Evolutionary conservation across 805 yeast genomes (phyloP), one percentile per base, ranked within the genome.

Genomic region (Candida fluviatilis): DNA sequence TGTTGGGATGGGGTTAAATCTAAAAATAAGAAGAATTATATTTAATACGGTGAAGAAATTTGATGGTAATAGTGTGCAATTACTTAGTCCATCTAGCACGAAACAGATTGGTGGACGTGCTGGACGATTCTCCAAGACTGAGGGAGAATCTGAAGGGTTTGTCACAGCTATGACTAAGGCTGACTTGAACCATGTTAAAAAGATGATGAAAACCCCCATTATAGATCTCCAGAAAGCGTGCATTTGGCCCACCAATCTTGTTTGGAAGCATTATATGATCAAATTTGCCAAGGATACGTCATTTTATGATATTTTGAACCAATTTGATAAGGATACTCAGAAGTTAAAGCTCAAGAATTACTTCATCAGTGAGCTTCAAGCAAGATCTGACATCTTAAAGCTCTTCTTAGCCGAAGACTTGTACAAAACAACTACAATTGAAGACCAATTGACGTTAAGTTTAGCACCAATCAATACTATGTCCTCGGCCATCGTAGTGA

Each of bases 81-180:
- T 55, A 1, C 57, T 93, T 21, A 66, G 84, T 0, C 61, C 73
- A 3, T 83, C 96, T 0, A 80, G 81, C 39, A 73, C 83, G 19
- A 90, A 89, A 57, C 99, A 93, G 57, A 91, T 93, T 43, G 97
- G 93, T 3, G 99, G 99, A 1, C 71, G 99, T 45, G 99, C 99
- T 0, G 99, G 99, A 1, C 64, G 99, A 43, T 93, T 66, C 50
- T 74, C 52, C 34, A 49, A 45, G 14, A 53, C 49, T 21, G 47
- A 48, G 8, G 69, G 66, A 4, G 59, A 62, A 35, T 62, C 55
- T 62, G 70, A 62, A 37, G 75, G 75, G 2, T 57, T 68, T 47
- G 80, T 84, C 1, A 71, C 83, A 0, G 78, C 89, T 0, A 63
- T 79, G 40, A 57, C 61, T 13, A 36, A 49, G 2, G 50, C 55